These are phyloP conservation scores for Phalaenopsis aphrodite DNA, from an alignment of 106 monocot species.

Conservation along the genomic window DNA sequence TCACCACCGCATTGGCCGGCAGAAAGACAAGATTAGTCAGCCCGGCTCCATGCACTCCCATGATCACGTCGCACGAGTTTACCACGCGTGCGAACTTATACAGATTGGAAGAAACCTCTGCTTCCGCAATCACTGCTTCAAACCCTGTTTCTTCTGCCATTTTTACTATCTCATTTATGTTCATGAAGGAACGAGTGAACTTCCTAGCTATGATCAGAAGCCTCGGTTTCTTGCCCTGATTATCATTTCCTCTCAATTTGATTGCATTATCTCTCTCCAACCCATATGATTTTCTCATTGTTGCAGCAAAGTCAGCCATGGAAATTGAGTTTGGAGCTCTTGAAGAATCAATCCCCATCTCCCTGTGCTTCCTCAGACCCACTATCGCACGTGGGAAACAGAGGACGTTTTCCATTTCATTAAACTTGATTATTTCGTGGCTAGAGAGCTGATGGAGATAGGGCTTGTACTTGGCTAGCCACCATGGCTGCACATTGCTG, in stretches of 20 bases:
- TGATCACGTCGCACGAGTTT: slow-evolving; percentile 44
- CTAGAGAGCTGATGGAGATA: slow-evolving; percentile 23
- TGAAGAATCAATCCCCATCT: slow-evolving; percentile 33
- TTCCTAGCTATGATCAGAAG: slow-evolving; percentile 42
- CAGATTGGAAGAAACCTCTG: slow-evolving; percentile 11
- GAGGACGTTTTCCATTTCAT: slow-evolving; percentile 10
- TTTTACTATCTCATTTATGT: slow-evolving; percentile 34
- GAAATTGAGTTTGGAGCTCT: slow-evolving; percentile 20
- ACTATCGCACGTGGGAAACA: slow-evolving; percentile 47
- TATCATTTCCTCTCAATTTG: no score
- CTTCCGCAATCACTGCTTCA: slow-evolving; percentile 25
- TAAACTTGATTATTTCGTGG: not conserved
- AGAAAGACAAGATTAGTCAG: slow-evolving; percentile 70
- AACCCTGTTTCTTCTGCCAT: slow-evolving; percentile 39
- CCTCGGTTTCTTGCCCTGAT: slow-evolving; percentile 17
- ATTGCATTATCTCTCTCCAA: slow-evolving; percentile 20
- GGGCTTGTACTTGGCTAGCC: slow-evolving; percentile 27
- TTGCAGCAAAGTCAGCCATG: slow-evolving; percentile 25
- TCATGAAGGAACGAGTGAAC: slow-evolving; percentile 34
- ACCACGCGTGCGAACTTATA: slow-evolving; percentile 36
- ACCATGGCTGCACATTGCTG: slow-evolving; percentile 23
- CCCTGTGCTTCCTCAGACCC: slow-evolving; percentile 42
- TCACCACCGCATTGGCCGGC: slow-evolving; percentile 26
- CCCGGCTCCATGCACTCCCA: slow-evolving; percentile 83
- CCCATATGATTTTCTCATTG: slow-evolving; percentile 26